These are phyloP conservation scores for Lactuca sativa DNA, from an alignment of 129 eudicot species.

Conservation along the genomic window DNA sequence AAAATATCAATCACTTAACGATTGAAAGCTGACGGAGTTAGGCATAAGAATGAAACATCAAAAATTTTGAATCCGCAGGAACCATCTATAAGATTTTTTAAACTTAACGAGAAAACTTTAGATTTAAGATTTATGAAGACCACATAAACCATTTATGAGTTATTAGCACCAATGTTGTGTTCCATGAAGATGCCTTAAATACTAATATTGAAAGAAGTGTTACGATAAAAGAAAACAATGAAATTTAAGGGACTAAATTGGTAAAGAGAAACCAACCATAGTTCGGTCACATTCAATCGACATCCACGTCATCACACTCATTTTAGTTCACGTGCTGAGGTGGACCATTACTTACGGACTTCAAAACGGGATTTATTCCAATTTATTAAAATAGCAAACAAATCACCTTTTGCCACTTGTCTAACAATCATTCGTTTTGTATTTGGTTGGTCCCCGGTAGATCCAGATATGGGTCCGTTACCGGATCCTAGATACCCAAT, in stretches of 20 bases:
- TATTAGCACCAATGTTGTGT: too few species aligned
- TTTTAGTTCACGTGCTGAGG: conserved; percentile 29
- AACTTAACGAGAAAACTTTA: too few species aligned
- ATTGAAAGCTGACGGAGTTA: too few species aligned
- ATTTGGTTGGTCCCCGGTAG: background rate
- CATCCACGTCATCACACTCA: conserved; percentile 24
- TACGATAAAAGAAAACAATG: background rate
- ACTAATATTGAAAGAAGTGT: background rate
- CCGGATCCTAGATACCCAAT: too few species aligned
- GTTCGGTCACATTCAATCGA: conserved; percentile 18
- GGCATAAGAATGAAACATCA: too few species aligned
- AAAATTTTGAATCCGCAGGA: too few species aligned
- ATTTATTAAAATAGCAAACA: conserved; percentile 9
- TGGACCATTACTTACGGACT: conserved; percentile 30
- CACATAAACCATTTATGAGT: too few species aligned
- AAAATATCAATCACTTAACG: too few species aligned
- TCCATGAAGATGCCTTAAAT: background rate
- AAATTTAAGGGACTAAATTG: conserved; percentile 4
- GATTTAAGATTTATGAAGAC: too few species aligned
- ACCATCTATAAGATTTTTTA: too few species aligned
- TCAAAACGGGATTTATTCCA: conserved; percentile 24
- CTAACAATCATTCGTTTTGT: background rate
- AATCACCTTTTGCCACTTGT: conserved; percentile 4
- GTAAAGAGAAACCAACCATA: background rate
- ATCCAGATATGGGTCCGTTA: too few species aligned